These are phyloP conservation scores for Claviceps pazoutovae DNA, from an alignment of 2,329 filamentous ascomycete species.

Conservation along the genomic window DNA sequence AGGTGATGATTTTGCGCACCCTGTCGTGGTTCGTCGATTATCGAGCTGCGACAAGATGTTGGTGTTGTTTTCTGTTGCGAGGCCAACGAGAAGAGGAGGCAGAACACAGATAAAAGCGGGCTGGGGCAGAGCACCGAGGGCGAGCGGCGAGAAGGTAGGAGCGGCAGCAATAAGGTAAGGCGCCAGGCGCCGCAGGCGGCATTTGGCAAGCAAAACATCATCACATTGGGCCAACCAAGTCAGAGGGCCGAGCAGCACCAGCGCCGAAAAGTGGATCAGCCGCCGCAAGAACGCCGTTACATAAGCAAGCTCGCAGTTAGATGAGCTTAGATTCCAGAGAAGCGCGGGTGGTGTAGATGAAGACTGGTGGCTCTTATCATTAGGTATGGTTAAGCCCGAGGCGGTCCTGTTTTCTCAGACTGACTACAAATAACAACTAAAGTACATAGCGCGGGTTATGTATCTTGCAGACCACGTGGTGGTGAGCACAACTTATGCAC, in stretches of 20 bases:
- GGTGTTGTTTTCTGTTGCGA: conserved; percentile 30
- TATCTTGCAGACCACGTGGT: no score
- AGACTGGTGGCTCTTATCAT: no score
- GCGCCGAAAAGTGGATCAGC: neutral
- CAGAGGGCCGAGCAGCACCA: neutral
- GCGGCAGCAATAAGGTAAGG: no score
- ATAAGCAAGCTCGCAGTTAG: conserved; percentile 12
- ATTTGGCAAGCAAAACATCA: neutral
- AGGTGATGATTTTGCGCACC: conserved; percentile 11
- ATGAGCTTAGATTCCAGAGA: conserved; percentile 14
- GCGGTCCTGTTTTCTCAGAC: no score
- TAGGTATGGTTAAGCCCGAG: no score
- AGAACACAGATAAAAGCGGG: conserved; percentile 13
- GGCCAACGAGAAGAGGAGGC: conserved; percentile 26
- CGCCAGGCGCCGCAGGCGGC: neutral
- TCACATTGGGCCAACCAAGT: neutral
- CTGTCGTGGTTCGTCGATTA: conserved; percentile 15
- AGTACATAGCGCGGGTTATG: no score
- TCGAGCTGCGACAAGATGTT: conserved; percentile 18
- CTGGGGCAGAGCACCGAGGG: conserved; percentile 2
- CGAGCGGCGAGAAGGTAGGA: neutral
- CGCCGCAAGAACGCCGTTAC: conserved; percentile 9
- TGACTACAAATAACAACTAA: neutral
- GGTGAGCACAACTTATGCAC: no score
- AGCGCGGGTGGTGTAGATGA: neutral